phyloP scores from a whole-genome alignment of 2,329 filamentous ascomycete genomes.

The Neofusicoccum sp. region DNA sequence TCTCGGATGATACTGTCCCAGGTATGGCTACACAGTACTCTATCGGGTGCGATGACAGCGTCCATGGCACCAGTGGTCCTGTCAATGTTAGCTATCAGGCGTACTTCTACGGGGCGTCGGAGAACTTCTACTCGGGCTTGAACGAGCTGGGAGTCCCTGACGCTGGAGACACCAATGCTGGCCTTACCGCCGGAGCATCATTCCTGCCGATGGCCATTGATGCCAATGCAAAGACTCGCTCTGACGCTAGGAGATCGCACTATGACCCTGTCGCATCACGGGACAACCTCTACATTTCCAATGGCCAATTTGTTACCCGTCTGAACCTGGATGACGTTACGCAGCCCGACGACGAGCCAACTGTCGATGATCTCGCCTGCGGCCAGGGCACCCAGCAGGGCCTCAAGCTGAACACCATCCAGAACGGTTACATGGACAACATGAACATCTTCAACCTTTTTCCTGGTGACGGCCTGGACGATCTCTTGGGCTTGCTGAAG shows the following conservation, averaged over 20 bases:
- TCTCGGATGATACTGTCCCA: slow-evolving; percentile 24
- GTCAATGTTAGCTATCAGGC: slow-evolving; percentile 30
- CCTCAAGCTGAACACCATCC: not conserved
- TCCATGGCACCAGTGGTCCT: slow-evolving; percentile 29
- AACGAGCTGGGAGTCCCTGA: not conserved
- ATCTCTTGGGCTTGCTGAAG: not conserved
- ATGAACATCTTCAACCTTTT: slow-evolving; percentile 17
- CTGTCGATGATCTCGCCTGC: not conserved
- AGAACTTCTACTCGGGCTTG: slow-evolving; percentile 28
- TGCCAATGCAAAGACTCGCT: slow-evolving; percentile 28
- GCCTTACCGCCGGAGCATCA: not conserved
- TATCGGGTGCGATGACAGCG: slow-evolving; percentile 29
- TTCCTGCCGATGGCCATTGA: slow-evolving; percentile 33
- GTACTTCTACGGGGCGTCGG: slow-evolving; percentile 27
- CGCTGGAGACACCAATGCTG: not conserved
- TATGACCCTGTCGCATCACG: slow-evolving; percentile 33
- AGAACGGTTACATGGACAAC: not conserved
- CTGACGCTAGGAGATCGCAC: slow-evolving; percentile 34
- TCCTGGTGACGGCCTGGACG: not conserved
- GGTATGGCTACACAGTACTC: slow-evolving; percentile 29
- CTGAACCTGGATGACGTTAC: slow-evolving; percentile 3
- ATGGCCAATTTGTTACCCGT: slow-evolving; percentile 4
- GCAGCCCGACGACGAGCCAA: slow-evolving; percentile 1
- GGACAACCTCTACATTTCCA: slow-evolving; percentile 26
- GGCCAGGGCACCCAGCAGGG: slow-evolving; percentile 8